Conservation (phyloP, 306 rosid species). For the Fragaria iinumae region DNA sequence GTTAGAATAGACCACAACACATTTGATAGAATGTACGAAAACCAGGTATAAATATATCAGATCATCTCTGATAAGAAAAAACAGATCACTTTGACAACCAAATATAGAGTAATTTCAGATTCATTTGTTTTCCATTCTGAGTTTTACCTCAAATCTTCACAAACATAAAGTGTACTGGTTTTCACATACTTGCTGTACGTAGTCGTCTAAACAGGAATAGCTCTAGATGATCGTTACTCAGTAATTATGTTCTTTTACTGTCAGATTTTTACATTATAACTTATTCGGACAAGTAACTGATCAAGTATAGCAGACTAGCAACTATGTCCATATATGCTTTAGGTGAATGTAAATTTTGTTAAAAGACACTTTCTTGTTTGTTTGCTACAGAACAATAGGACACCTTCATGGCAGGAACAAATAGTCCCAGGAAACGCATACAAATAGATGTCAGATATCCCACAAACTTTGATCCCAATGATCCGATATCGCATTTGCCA, state of each 20-base stretch:
- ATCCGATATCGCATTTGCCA: background rate
- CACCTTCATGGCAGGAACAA: background rate
- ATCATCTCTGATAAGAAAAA: too few species aligned
- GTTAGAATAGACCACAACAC: too few species aligned
- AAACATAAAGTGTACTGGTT: background rate
- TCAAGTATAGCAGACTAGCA: background rate
- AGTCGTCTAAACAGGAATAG: too few species aligned
- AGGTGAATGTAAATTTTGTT: background rate
- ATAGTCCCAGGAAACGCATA: background rate
- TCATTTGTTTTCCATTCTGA: background rate
- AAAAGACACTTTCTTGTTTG: background rate
- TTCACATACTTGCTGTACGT: background rate
- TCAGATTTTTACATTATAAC: background rate
- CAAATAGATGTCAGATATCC: background rate
- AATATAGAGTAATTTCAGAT: background rate
- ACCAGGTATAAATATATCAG: too few species aligned
- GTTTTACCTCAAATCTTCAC: background rate
- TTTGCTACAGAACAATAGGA: background rate
- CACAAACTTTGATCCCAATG: background rate
- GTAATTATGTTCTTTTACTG: background rate
- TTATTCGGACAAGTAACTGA: too few species aligned
- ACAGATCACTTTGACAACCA: too few species aligned
- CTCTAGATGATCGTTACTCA: background rate
- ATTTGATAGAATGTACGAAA: background rate
- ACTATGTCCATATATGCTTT: background rate